Evolutionary conservation across 164 flowering plant genomes (phyloP), one percentile per base, ranked within the genome.

Genomic region (Akebia trifoliata): DNA sequence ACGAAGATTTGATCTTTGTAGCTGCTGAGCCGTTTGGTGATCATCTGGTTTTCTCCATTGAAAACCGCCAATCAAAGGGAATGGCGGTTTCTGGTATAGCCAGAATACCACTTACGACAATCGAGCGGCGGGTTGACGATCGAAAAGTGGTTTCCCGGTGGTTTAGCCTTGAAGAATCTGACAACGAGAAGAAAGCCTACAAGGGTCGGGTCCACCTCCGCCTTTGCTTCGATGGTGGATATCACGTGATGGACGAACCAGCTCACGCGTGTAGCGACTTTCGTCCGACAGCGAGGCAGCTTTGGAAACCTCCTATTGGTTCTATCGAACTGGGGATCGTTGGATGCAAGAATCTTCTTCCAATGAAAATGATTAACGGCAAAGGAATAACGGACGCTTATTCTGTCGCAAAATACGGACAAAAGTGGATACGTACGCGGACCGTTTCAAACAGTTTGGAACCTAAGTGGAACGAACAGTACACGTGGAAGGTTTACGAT

Each of bases 391-490:
- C 95, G 0, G 92, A 90, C 22, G 88, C 99, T 0, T 93, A 90
- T 51, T 68, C 81, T 0, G 90, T 93, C 0, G 96, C 94, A 0
- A 93, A 90, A 64, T 90, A 93, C 50, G 97, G 96, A 1, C 68
- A 70, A 6, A 93, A 90, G 57, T 93, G 97, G 97, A 80, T 87
- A 6, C 82, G 96, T 0, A 86, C 97, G 0, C 77, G 95, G 0
- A 84, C 96, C 0, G 78, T 86, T 0, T 59, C 78, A 0, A 85
- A 90, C 50, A 72, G 74, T 32, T 53, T 87, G 53, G 79, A 84
- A 36, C 99, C 99, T 0, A 75, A 60, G 37, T 93, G 97, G 97
- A 90, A 93, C 59, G 97, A 90, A 69, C 97, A 93, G 72, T 93
- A 87, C 73, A 87, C 92, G 54, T 93, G 90, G 90, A 70, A 79